Evolutionary conservation across 2,329 filamentous ascomycete genomes (phyloP).

Genomic region (Graphilbum sp.): DNA sequence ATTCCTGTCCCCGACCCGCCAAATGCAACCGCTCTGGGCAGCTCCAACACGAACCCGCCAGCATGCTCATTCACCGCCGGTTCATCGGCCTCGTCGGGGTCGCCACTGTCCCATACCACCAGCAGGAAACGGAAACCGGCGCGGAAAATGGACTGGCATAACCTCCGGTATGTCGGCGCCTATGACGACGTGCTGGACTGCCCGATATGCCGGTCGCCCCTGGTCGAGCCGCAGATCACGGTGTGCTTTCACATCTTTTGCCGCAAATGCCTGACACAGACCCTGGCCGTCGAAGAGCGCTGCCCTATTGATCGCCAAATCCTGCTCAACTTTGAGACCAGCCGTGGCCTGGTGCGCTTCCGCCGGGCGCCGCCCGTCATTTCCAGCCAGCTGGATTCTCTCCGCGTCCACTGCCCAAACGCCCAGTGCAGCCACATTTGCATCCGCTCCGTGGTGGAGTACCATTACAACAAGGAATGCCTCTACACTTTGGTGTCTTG

Average conservation of each 20-base stretch:
- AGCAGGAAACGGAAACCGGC: background rate
- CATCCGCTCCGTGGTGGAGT: conserved; percentile 35
- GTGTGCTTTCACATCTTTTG: conserved; percentile 50
- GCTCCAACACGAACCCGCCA: background rate
- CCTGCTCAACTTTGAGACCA: conserved; percentile 17
- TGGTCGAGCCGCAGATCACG: conserved; percentile 44
- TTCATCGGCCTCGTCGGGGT: background rate
- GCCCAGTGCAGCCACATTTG: conserved; percentile 34
- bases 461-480: conserved; percentile 41
- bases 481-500: conserved; percentile 39
- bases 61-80: background rate
- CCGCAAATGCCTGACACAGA: conserved; percentile 33
- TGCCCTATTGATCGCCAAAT: conserved; percentile 44
- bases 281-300: conserved; percentile 23
- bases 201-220: conserved; percentile 37
- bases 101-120: background rate
- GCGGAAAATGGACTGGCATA: conserved; percentile 13
- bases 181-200: conserved; percentile 21
- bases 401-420: conserved; percentile 43
- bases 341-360: conserved; percentile 5
- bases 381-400: conserved; percentile 42
- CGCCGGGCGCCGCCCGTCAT: conserved; percentile 27
- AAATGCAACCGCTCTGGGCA: background rate
- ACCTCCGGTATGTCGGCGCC: conserved; percentile 15
- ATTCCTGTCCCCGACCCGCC: background rate